A percentile compares a stretch with the other conserved stretches of the same genome.
These are phyloP conservation scores for Podaxis sp. DNA, from an alignment of 768 basidiomycete species.

Conservation along the genomic window DNA sequence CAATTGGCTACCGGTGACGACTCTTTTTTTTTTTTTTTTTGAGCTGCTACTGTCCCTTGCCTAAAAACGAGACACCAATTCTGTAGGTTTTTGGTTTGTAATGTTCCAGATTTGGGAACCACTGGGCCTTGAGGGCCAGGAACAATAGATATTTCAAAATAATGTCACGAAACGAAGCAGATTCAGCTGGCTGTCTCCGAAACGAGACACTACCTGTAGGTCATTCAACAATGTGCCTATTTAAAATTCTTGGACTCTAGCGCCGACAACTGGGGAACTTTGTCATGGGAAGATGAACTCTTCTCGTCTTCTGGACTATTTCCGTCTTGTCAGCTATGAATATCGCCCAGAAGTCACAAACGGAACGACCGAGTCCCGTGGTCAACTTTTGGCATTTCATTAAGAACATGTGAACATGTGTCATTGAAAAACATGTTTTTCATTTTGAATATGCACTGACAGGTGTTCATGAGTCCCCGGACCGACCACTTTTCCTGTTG, in stretches of 20 bases:
- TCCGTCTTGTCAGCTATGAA: neutral
- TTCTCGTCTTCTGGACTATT: conserved; percentile 2
- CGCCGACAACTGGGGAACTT: neutral
- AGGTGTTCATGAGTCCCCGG: neutral
- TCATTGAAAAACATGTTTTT: neutral
- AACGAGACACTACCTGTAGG: no score
- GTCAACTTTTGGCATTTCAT: neutral
- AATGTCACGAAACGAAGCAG: no score
- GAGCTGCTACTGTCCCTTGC: no score
- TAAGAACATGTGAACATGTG: neutral
- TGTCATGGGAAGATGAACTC: neutral
- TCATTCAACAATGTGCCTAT: no score
- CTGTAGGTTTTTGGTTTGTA: no score
- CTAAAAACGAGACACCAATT: no score
- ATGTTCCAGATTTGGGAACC: no score
- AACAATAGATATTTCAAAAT: no score
- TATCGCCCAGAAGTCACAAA: neutral
- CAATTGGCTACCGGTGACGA: no score
- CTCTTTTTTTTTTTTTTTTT: no score
- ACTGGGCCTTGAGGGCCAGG: no score
- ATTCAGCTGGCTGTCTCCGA: no score
- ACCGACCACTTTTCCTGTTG: neutral
- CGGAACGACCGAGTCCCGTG: neutral
- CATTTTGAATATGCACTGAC: neutral
- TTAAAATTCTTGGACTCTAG: neutral